phyloP scores from a whole-genome alignment of 495 filamentous ascomycete species.

The Penicillium cataractarum region DNA sequence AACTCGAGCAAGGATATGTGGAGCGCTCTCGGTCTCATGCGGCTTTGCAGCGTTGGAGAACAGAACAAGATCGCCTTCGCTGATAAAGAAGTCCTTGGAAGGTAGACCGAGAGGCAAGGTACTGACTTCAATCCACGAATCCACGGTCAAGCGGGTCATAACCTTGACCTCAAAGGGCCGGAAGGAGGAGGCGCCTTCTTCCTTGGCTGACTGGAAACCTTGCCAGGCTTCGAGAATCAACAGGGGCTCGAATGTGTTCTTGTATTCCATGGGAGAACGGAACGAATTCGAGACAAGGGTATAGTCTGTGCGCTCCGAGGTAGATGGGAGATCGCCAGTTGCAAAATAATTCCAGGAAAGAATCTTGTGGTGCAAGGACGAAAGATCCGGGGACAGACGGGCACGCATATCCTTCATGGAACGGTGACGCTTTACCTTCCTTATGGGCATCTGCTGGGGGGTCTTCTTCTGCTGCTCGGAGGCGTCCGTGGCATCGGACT shows the following conservation, averaged over 20 bases:
- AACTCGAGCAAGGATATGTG: conserved; percentile 86
- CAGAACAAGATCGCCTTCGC: conserved; percentile 87
- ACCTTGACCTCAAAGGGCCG: conserved; percentile 83
- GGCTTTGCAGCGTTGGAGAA: conserved; percentile 74
- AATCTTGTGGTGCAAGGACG: conserved; percentile 79
- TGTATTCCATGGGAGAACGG: conserved; percentile 73
- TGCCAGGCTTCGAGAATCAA: conserved; percentile 95
- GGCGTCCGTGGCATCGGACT: conserved; percentile 52
- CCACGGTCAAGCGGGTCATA: conserved; percentile 82
- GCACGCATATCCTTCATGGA: conserved; percentile 93
- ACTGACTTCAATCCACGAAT: conserved; percentile 90
- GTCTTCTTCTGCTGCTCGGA: conserved; percentile 59
- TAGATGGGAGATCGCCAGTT: conserved; percentile 78
- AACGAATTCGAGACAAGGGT: conserved; percentile 76
- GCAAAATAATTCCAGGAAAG: conserved; percentile 95
- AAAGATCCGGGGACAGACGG: conserved; percentile 85
- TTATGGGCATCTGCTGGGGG: conserved; percentile 67
- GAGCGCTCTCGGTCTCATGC: conserved; percentile 58
- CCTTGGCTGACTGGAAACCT: conserved; percentile 83
- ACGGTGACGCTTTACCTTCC: conserved; percentile 73
- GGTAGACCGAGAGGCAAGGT: conserved; percentile 70
- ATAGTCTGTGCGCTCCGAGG: conserved; percentile 67
- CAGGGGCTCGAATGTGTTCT: conserved; percentile 86
- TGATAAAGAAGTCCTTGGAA: conserved; percentile 69
- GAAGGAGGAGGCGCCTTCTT: conserved; percentile 69